phyloP scores from a whole-genome alignment of 305 asterid species.

The Fraxinus angustifolia region DNA sequence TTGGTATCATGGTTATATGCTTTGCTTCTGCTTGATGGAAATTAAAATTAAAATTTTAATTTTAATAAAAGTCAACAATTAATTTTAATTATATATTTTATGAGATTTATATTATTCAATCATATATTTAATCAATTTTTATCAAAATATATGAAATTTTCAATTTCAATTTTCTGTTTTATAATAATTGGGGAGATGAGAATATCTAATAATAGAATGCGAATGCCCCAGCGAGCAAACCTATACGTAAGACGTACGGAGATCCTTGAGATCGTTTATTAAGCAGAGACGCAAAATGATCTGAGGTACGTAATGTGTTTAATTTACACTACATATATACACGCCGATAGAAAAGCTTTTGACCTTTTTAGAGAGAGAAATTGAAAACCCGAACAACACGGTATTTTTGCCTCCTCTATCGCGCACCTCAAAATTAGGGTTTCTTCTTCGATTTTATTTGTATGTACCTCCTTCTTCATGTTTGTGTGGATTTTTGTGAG shows the following conservation, averaged over 20 bases:
- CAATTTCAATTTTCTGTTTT: no score
- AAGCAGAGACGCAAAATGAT: not conserved
- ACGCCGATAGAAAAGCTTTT: slow-evolving; percentile 12
- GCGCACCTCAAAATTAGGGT: slow-evolving; percentile 46
- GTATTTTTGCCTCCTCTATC: slow-evolving; percentile 46
- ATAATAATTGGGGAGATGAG: no score
- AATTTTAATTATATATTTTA: no score
- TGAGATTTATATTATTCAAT: no score
- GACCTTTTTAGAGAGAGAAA: slow-evolving; percentile 33
- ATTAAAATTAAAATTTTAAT: no score
- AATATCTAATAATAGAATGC: not conserved
- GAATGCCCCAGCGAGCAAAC: not conserved
- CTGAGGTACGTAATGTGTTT: slow-evolving; percentile 15
- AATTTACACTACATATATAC: not conserved
- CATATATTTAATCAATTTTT: no score
- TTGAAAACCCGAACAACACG: slow-evolving; percentile 7
- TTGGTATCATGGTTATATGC: no score
- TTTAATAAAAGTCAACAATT: no score
- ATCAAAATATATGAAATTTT: no score
- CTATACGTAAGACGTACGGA: not conserved
- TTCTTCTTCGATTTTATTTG: slow-evolving; percentile 37
- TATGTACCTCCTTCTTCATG: slow-evolving; percentile 19
- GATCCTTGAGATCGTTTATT: not conserved
- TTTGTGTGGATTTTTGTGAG: not conserved
- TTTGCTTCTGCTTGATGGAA: no score